Evolutionary conservation across 805 yeast species (phyloP).

Genomic region (Metschnikowia dekortorum): DNA sequence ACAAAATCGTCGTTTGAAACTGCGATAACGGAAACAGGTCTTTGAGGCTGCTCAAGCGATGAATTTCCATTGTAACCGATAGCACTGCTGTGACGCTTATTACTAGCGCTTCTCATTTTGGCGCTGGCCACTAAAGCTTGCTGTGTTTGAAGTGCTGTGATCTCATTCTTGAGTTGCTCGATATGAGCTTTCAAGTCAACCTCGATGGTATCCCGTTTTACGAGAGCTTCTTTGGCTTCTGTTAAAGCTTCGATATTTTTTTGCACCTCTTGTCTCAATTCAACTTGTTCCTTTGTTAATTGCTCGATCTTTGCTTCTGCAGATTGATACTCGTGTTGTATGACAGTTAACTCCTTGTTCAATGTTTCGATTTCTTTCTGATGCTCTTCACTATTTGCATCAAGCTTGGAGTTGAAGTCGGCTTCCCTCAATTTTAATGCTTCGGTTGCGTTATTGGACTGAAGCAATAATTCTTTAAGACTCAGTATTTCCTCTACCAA

Average conservation of each 20-base stretch:
- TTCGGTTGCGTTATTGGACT: slow-evolving; percentile 50
- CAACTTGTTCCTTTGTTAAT: slow-evolving; percentile 56
- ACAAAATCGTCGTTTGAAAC: slow-evolving; percentile 50
- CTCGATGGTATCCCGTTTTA: slow-evolving; percentile 59
- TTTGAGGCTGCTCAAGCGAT: slow-evolving; percentile 37
- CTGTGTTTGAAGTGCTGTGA: slow-evolving; percentile 41
- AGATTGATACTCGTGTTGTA: slow-evolving; percentile 52
- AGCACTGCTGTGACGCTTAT: slow-evolving; percentile 40
- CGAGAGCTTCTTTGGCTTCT: slow-evolving; percentile 53
- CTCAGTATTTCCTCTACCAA: slow-evolving; percentile 57
- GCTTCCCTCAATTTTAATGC: slow-evolving; percentile 51
- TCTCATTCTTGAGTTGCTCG: slow-evolving; percentile 48
- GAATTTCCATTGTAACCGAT: slow-evolving; percentile 31
- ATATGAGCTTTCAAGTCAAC: slow-evolving; percentile 63
- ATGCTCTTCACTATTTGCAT: slow-evolving; percentile 44
- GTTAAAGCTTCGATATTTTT: slow-evolving; percentile 59
- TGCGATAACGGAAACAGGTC: slow-evolving; percentile 62
- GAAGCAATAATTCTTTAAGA: slow-evolving; percentile 44
- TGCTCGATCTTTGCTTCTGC: slow-evolving; percentile 59
- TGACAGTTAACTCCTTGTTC: slow-evolving; percentile 51
- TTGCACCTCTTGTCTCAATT: slow-evolving; percentile 59
- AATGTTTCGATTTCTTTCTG: slow-evolving; percentile 43
- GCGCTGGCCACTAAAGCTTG: slow-evolving; percentile 32
- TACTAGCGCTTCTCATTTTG: slow-evolving; percentile 30
- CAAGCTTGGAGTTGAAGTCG: slow-evolving; percentile 46